Conservation (phyloP, 192 early-diverging fungal species). For the Backusella sp. region DNA sequence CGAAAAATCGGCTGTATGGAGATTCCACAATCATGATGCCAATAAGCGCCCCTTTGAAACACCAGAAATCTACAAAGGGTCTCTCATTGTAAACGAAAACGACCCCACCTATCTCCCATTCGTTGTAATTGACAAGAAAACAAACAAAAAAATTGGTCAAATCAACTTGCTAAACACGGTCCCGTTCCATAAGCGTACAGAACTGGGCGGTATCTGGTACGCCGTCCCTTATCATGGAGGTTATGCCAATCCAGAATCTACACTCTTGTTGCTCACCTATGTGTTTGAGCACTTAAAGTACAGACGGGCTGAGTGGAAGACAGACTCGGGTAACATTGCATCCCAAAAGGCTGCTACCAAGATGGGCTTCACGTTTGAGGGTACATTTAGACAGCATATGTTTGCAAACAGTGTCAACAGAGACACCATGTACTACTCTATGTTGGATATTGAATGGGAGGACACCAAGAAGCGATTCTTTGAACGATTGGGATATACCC, state of each 20-base stretch:
- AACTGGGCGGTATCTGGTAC: not conserved
- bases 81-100: not conserved
- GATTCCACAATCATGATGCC: not conserved
- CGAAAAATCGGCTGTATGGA: not conserved
- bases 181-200: not conserved
- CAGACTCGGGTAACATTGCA: conserved; percentile 36
- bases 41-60: not conserved
- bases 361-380: conserved; percentile 36
- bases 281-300: not conserved
- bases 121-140: not conserved
- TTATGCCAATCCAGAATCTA: not conserved
- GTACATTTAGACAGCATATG: conserved; percentile 33
- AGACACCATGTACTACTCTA: not conserved
- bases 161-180: not conserved
- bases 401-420: not conserved
- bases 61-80: not conserved
- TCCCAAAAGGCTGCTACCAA: conserved; percentile 41
- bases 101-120: not conserved
- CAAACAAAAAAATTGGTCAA: not conserved
- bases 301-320: conserved; percentile 36
- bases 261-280: not conserved
- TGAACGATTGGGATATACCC: not conserved
- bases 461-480: not conserved
- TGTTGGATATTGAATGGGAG: conserved; percentile 3
- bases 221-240: not conserved